phyloP scores from a whole-genome alignment of 2,329 filamentous ascomycete species.

The Cladophialophora chaetospira region DNA sequence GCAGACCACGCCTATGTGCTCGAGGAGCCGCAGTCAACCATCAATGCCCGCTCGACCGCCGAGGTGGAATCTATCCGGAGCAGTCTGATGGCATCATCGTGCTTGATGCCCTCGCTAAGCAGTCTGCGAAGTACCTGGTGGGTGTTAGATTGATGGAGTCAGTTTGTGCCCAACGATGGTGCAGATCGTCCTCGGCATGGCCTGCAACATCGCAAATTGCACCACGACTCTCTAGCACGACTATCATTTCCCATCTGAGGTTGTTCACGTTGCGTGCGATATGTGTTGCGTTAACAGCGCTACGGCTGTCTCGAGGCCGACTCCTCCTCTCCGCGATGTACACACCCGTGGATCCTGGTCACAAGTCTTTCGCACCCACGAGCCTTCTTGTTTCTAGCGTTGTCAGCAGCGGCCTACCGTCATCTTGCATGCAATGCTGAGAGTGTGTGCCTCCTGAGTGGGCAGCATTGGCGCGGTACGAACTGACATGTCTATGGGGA shows the following conservation, averaged over 20 bases:
- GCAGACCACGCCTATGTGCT: neutral
- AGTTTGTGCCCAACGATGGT: slow-evolving; percentile 26
- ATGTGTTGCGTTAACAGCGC: neutral
- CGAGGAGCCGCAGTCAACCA: neutral
- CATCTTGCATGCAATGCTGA: neutral
- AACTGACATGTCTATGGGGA: too few relatives aligned
- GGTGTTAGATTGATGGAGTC: slow-evolving; percentile 7
- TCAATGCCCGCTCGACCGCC: neutral
- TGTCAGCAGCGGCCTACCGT: neutral
- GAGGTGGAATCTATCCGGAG: neutral
- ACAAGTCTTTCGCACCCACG: too few relatives aligned
- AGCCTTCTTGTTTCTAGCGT: too few relatives aligned
- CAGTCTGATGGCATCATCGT: neutral
- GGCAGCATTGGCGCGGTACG: too few relatives aligned
- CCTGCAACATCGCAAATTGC: neutral
- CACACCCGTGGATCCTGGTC: too few relatives aligned
- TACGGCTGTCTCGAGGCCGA: neutral
- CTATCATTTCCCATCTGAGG: slow-evolving; percentile 9
- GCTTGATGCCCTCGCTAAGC: slow-evolving; percentile 5
- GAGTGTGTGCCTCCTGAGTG: too few relatives aligned
- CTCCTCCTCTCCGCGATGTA: too few relatives aligned
- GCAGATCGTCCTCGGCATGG: slow-evolving; percentile 20
- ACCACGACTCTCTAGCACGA: neutral
- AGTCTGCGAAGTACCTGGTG: too few relatives aligned
- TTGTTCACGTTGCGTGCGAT: neutral